A percentile compares a stretch with the other conserved stretches of the same genome.
Conservation (phyloP, 1,284 basidiomycete species). For the Ustilago crameri region DNA sequence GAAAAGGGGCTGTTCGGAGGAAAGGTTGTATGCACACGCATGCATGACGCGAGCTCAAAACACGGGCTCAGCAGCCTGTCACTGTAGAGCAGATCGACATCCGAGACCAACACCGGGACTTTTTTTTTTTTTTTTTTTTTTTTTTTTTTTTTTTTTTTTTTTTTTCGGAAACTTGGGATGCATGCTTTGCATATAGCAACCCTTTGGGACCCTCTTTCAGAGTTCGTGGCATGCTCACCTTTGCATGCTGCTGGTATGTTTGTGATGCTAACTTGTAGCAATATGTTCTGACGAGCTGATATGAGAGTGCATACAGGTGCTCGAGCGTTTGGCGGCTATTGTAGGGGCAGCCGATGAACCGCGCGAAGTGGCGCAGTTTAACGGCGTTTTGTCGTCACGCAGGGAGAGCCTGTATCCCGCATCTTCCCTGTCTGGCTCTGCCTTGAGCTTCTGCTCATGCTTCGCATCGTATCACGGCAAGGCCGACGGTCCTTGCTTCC, state of each 20-base stretch:
- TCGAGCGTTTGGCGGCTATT: neutral
- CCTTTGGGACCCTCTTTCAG: too few species aligned
- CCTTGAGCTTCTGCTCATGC: too few species aligned
- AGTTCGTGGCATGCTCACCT: too few species aligned
- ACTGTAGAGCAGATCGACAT: neutral
- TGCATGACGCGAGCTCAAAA: neutral
- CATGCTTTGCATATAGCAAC: too few species aligned
- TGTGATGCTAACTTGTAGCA: too few species aligned
- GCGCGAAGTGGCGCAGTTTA: neutral
- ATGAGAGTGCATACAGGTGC: neutral
- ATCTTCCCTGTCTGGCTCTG: neutral
- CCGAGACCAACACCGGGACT: conserved; percentile 17
- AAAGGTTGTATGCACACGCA: neutral
- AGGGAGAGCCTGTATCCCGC: neutral
- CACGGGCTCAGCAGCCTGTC: neutral
- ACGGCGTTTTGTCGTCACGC: conserved; percentile 1
- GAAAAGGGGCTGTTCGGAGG: neutral
- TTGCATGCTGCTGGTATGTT: too few species aligned
- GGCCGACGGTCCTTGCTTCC: too few species aligned
- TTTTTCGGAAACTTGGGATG: too few species aligned
- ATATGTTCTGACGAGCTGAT: too few species aligned
- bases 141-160: too few species aligned
- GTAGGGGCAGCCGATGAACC: neutral
- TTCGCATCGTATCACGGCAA: too few species aligned
- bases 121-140: neutral